Base-by-base conservation (phyloP, 2,329 filamentous ascomycete genomes). In the Calonectria pseudoreteaudii region DNA sequence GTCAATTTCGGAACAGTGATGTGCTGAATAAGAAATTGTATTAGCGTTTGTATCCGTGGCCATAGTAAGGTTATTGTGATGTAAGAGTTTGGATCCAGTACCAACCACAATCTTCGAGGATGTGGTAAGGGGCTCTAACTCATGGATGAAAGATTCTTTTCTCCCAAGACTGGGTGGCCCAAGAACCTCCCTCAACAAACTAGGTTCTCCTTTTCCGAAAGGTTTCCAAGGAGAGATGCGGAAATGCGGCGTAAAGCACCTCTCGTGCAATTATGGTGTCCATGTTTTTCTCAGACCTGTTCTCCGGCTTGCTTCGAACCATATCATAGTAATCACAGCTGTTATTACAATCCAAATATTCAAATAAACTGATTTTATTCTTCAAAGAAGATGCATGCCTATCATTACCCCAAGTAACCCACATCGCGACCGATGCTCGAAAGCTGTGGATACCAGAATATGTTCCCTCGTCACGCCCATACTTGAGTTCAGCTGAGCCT, bases 301-400 rank as follows among this genome's bases (percentile, higher is more conserved):
- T 44, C n/a, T 26, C 49, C 41, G 23, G 30, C 9, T 38, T 6
- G 28, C 52, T 41, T 44, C 20, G 13, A 26, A 10, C 10, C 18
- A 26, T 18, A 18, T 7, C 2, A 26, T 41, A 10, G 23, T 2
- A 6, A 4, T 30, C 23, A 18, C 53, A 20, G 13, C 23, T 3
- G 14, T 50, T 6, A 11, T 71, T 72, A 9, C 36, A 71, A 28
- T 75, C 77, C 44, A 84, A 67, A 20, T 78, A 79, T 53, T 84
- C 82, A 64, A 82, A 84, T 11, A 83, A 71, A 4, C 77, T 75
- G 28, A 84, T 83, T 49, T 77, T 82, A n/a, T 83, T 78, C 58
- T 77, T 80, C 56, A 81, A 53, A 7, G 78, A 77, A 10, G 79
- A 79, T n/a, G 64, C n/a, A 1, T 49, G 28, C 31, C 75, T 74